Evolutionary conservation across 305 asterid genomes (phyloP).

Genomic region (Rubia peregrina): DNA sequence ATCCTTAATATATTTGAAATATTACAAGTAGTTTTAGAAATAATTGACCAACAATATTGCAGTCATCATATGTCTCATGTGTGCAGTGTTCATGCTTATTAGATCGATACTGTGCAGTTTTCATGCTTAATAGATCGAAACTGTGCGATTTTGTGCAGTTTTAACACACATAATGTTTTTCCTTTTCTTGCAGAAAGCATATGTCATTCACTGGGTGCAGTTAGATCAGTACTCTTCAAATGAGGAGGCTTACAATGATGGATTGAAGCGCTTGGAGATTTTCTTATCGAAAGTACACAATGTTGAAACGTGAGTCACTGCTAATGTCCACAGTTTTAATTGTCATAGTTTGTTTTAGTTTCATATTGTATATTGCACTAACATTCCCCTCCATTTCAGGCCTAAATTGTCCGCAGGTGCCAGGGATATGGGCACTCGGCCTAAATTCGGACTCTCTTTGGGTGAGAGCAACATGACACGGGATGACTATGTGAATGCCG

Average conservation of each 20-base stretch:
- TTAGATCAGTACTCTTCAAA: constrained; percentile 53
- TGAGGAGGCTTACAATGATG: constrained; percentile 64
- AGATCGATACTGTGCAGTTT: too few species aligned
- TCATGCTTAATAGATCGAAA: too few species aligned
- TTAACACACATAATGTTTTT: not conserved
- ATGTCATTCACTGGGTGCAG: constrained; percentile 83
- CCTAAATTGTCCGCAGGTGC: constrained; percentile 62
- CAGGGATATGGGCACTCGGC: constrained; percentile 35
- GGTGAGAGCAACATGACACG: constrained; percentile 56
- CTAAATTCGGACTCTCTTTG: constrained; percentile 37
- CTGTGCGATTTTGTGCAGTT: not conserved
- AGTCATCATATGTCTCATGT: too few species aligned
- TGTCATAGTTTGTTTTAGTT: constrained; percentile 3
- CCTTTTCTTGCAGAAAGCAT: constrained; percentile 49
- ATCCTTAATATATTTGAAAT: not conserved
- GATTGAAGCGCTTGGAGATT: constrained; percentile 49
- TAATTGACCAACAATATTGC: too few species aligned
- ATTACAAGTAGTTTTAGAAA: not conserved
- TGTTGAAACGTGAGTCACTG: constrained; percentile 48
- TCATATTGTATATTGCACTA: not conserved
- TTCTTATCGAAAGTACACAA: constrained; percentile 57
- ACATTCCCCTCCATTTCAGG: constrained; percentile 28
- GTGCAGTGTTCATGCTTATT: too few species aligned
- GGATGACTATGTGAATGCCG: constrained; percentile 65
- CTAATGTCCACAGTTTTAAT: constrained; percentile 10